These are phyloP conservation scores for Talaromyces rugulosus DNA, from an alignment of 2,329 filamentous ascomycete species.

Conservation along the genomic window DNA sequence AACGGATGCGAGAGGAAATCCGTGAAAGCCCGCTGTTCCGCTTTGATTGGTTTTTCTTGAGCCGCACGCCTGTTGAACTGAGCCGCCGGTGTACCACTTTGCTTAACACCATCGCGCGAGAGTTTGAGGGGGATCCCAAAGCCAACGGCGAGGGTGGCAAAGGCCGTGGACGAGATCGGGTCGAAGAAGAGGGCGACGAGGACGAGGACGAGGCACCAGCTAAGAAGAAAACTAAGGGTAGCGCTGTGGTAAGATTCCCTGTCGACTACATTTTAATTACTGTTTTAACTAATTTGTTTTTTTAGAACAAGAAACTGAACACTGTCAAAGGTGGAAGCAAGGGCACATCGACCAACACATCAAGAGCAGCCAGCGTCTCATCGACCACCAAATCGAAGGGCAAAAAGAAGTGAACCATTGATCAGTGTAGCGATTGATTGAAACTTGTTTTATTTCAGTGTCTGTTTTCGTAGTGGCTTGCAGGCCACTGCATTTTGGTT, in stretches of 20 bases:
- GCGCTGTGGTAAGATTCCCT: constrained; percentile 67
- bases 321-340: constrained; percentile 76
- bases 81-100: constrained; percentile 89
- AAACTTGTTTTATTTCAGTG: not conserved
- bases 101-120: constrained; percentile 87
- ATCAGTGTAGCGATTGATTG: not conserved
- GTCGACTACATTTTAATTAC: not conserved
- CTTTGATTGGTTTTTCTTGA: constrained; percentile 99
- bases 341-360: constrained; percentile 69
- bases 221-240: constrained; percentile 92
- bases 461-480: not conserved
- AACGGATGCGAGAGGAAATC: constrained; percentile 95
- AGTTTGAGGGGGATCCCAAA: constrained; percentile 67
- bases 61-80: constrained; percentile 87
- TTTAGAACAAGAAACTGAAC: constrained; percentile 87
- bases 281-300: not conserved
- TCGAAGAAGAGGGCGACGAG: constrained; percentile 81
- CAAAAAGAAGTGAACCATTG: constrained; percentile 43
- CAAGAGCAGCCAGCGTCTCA: constrained; percentile 81
- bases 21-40: constrained; percentile 90
- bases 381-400: constrained; percentile 56
- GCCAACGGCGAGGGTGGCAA: constrained; percentile 62
- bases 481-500: not conserved
- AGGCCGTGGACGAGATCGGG: constrained; percentile 56
- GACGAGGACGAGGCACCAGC: constrained; percentile 76